Evolutionary conservation across 2,329 filamentous ascomycete genomes (phyloP).

Genomic region (Penicillium thymicola): DNA sequence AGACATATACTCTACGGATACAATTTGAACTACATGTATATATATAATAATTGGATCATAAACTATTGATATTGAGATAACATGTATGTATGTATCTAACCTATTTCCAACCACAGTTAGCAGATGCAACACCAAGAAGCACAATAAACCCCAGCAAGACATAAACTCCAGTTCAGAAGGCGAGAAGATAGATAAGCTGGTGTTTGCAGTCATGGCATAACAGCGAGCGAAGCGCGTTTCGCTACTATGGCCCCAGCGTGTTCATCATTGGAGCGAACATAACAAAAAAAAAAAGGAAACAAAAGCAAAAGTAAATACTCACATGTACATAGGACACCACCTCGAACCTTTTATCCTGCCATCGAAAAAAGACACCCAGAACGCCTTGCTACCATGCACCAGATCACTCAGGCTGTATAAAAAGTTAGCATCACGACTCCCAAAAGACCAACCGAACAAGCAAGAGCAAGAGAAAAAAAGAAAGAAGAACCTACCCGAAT

Average conservation of each 20-base stretch:
- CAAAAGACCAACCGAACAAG: constrained; percentile 6
- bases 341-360: constrained; percentile 9
- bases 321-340: constrained; percentile 17
- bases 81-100: constrained; percentile 5
- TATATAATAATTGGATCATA: background rate
- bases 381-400: constrained; percentile 28
- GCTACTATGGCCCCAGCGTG: constrained; percentile 54
- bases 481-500: constrained; percentile 46
- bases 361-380: constrained; percentile 21
- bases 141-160: background rate
- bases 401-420: constrained; percentile 36
- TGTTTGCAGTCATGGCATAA: constrained; percentile 55
- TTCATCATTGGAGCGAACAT: constrained; percentile 33
- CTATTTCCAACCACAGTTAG: constrained; percentile 6
- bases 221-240: constrained; percentile 32
- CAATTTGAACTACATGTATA: background rate
- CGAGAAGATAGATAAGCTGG: constrained; percentile 65
- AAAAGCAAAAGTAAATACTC: constrained; percentile 14
- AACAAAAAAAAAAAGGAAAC: background rate
- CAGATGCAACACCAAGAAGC: constrained; percentile 1
- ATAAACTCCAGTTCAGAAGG: constrained; percentile 49
- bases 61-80: constrained; percentile 1
- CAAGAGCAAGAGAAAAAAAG: background rate
- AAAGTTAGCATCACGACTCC: constrained; percentile 8
- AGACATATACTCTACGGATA: background rate